Conservation (phyloP, 176 grass and related monocot species). For the Tillandsia fasciculata region DNA sequence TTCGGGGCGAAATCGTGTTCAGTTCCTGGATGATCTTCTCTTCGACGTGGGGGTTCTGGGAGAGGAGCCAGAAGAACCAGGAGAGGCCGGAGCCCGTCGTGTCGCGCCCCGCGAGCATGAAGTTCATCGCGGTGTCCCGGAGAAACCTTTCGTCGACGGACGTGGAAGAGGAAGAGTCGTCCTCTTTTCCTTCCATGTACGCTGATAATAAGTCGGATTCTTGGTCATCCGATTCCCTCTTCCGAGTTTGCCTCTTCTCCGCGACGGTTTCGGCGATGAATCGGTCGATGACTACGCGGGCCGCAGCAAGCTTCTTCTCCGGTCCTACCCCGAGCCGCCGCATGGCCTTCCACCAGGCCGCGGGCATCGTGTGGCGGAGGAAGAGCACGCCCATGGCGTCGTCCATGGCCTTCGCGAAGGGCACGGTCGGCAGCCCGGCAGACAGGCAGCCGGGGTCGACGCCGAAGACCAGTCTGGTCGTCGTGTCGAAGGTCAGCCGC, state of each 20-base stretch:
- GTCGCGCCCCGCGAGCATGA: slow-evolving; percentile 71
- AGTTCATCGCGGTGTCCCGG: slow-evolving; percentile 60
- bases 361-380: slow-evolving; percentile 35
- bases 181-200: slow-evolving; percentile 34
- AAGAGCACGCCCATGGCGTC: slow-evolving; percentile 45
- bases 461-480: slow-evolving; percentile 55
- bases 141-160: slow-evolving; percentile 29
- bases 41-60: slow-evolving; percentile 47
- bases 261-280: slow-evolving; percentile 45
- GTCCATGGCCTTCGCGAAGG: slow-evolving; percentile 70
- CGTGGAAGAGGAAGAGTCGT: not conserved
- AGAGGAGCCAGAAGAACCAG: slow-evolving; percentile 71
- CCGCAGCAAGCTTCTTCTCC: slow-evolving; percentile 50
- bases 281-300: slow-evolving; percentile 38
- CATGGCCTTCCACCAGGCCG: slow-evolving; percentile 50
- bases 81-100: slow-evolving; percentile 62
- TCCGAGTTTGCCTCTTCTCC: slow-evolving; percentile 26
- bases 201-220: slow-evolving; percentile 47
- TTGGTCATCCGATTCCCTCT: not conserved
- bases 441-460: slow-evolving; percentile 53
- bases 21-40: slow-evolving; percentile 52
- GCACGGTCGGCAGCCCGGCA: slow-evolving; percentile 28
- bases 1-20: slow-evolving; percentile 6
- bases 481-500: slow-evolving; percentile 65
- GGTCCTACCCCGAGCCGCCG: slow-evolving; percentile 22